A percentile compares a stretch with the other conserved stretches of the same genome.
phyloP scores from a whole-genome alignment of 495 filamentous ascomycete genomes.

The Letharia columbiana region DNA sequence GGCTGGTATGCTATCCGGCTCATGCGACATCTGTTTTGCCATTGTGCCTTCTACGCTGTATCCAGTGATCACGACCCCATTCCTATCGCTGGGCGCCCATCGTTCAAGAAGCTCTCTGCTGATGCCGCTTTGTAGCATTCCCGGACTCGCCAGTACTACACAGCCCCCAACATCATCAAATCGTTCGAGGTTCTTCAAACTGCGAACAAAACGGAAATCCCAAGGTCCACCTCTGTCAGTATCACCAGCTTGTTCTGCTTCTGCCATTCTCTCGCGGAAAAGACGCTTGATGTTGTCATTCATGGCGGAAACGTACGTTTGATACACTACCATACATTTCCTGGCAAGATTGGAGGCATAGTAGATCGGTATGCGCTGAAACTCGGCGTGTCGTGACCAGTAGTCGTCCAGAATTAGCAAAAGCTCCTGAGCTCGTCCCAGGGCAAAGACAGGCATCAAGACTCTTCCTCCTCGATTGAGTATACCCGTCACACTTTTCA shows the following conservation, averaged over 20 bases:
- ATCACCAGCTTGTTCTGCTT: constrained; percentile 68
- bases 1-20: constrained; percentile 85
- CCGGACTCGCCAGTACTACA: constrained; percentile 93
- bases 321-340: constrained; percentile 97
- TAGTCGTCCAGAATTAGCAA: constrained; percentile 94
- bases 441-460: constrained; percentile 89
- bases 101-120: constrained; percentile 85
- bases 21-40: constrained; percentile 88
- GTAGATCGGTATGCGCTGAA: constrained; percentile 87
- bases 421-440: constrained; percentile 88
- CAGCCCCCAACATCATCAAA: constrained; percentile 95
- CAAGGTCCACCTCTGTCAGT: constrained; percentile 76
- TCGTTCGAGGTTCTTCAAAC: constrained; percentile 81
- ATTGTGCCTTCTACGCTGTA: constrained; percentile 98
- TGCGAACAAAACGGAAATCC: constrained; percentile 90
- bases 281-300: constrained; percentile 95
- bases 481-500: constrained; percentile 87
- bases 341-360: constrained; percentile 89
- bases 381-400: constrained; percentile 79
- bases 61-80: constrained; percentile 94
- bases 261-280: constrained; percentile 76
- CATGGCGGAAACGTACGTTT: constrained; percentile 95
- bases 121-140: constrained; percentile 95
- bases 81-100: constrained; percentile 91
- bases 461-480: constrained; percentile 86